Evolutionary conservation across 805 yeast genomes (phyloP), one percentile per base, ranked within the genome.

Genomic region (Pichia occidentalis): DNA sequence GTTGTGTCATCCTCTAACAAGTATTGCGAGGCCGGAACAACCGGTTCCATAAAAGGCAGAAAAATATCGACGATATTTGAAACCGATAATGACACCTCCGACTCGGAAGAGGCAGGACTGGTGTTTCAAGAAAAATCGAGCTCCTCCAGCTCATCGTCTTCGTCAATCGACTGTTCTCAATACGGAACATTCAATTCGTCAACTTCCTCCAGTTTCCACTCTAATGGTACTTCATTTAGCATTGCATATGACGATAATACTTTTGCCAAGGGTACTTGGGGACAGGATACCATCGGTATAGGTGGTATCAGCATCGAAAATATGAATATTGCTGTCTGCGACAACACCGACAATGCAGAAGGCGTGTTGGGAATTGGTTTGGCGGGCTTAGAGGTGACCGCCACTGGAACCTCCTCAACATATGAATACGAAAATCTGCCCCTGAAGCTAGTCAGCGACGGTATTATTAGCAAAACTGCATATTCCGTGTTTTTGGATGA

Each of bases 361-460:
- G 90, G 94, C 39, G 90, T 85, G 19, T 59, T 84, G 29, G 87
- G 88, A 20, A 74, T 84, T 45, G 90, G 92, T 9, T 65, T 82
- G 35, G 61, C 73, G 5, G 82, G 77, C 11, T 66, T 83, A 38
- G 95, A 87, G 57, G 65, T 74, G 4, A 81, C 90, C 1, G 34
- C 39, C 4, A 24, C 46, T 10, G 28, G 29, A 11, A n/a, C 43
- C 3, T 21, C 37, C 10, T 25, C 36, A 12, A 36, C 53, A 13
- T 70, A 69, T 48, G 59, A 59, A 13, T 85, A 85, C 58, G 67
- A 71, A 38, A 85, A 85, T 56, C 61, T 85, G 40, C 95, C 95
- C 0, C 47, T 66, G 38, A 70, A 71, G 42, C 58, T 85, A 64
- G 76, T 68, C 35, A 53, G 62, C 23, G 70, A 71, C 37, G 88